A percentile compares a stretch with the other conserved stretches of the same genome.
Conservation (phyloP, 2,329 filamentous ascomycete genomes). For the Diaporthe citri region DNA sequence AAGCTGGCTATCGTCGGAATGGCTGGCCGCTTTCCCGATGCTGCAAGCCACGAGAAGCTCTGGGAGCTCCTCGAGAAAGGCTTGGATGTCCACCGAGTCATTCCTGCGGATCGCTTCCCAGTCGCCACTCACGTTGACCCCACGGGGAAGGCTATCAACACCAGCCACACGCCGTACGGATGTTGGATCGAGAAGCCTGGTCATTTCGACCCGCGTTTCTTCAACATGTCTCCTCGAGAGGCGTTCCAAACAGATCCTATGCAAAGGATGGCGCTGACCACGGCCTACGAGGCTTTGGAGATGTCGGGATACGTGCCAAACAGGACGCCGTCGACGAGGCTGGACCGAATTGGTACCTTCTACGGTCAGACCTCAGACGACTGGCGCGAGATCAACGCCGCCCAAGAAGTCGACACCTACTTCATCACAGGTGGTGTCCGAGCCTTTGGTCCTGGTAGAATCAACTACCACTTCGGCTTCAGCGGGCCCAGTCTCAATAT, state of each 20-base stretch:
- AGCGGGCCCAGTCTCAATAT: conserved; percentile 78
- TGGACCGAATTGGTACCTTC: conserved; percentile 75
- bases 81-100: conserved; percentile 77
- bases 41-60: conserved; percentile 77
- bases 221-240: conserved; percentile 88
- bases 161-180: conserved; percentile 80
- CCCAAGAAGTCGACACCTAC: conserved; percentile 75
- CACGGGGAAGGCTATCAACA: conserved; percentile 80
- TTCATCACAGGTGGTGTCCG: conserved; percentile 60
- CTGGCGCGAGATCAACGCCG: conserved; percentile 81
- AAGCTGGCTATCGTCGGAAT: conserved; percentile 90
- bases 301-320: conserved; percentile 84
- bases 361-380: conserved; percentile 83
- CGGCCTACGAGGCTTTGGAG: conserved; percentile 85
- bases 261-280: conserved; percentile 81
- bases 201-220: conserved; percentile 85
- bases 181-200: conserved; percentile 82
- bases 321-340: conserved; percentile 77
- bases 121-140: conserved; percentile 78
- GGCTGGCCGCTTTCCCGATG: conserved; percentile 81
- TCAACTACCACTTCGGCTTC: conserved; percentile 85
- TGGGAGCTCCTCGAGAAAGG: conserved; percentile 83
- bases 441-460: conserved; percentile 65
- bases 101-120: conserved; percentile 80
- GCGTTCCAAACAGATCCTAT: conserved; percentile 85